Base-by-base conservation (phyloP, 2,329 filamentous ascomycete genomes). In the Chalaropsis ovoidea region DNA sequence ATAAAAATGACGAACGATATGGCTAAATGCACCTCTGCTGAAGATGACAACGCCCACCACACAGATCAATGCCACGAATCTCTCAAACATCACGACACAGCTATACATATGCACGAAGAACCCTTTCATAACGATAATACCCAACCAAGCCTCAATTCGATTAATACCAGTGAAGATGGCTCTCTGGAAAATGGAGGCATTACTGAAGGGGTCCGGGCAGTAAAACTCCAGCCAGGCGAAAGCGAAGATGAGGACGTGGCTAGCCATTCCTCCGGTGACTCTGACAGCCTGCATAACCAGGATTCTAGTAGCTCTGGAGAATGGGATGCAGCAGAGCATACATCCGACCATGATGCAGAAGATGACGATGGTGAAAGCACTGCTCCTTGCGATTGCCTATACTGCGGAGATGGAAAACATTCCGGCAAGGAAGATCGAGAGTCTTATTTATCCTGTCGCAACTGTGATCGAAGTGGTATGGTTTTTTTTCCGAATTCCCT, bases 381-480 rank as follows among this genome's bases (percentile, higher is more conserved):
- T 1, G 81, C 79, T 17, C 68, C 73, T 63, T 77, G 76, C 58
- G 70, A 72, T 64, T 79, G 75, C 76, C 88, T 90, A 69, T 95
- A 93, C 72, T 96, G 92, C 76, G 85, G 90, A 73, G 86, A 89
- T 69, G 90, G 95, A 76, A 88, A 94, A 65, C 81, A 93, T 69
- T 90, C 93, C 70, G 89, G 89, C 1, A 86, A 83, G 69, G 88
- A 89, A 69, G 89, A 92, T 69, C 94, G 87, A 71, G 90, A 94
- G 74, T 80, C 86, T 67, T 90, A 87, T 73, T 78, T 96, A 68
- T 78, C 86, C 63, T 96, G 93, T 75, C 80, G 79, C 68, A 81
- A 84, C 69, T 97, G 93, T 75, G 86, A 86, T 69, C 88, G 93
- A 73, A 88, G 90, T 75, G 86, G 91, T 95, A 79, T 76, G 89